A percentile compares a stretch with the other conserved stretches of the same genome.
Conservation (phyloP, 306 rosid genomes). For the Begonia loranthoides region DNA sequence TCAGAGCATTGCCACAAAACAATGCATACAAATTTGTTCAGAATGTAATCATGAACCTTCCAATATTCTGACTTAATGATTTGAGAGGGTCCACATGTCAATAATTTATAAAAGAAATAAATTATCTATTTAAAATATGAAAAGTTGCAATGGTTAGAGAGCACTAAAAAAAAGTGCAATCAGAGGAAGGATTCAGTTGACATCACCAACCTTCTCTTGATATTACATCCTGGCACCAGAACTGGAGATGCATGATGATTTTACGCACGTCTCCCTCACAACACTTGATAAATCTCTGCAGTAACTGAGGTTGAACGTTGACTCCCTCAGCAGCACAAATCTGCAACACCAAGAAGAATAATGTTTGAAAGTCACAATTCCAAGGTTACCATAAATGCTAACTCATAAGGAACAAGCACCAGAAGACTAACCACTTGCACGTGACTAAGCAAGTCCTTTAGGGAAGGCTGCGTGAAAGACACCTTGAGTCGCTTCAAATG, state of each 20-base stretch:
- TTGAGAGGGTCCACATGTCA: no score
- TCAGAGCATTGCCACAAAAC: no score
- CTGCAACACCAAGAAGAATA: conserved; percentile 28
- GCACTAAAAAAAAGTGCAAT: no score
- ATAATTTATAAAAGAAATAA: no score
- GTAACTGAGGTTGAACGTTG: conserved; percentile 30
- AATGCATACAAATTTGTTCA: no score
- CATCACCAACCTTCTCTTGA: conserved; percentile 34
- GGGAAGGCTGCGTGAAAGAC: conserved; percentile 50
- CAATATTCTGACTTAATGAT: no score
- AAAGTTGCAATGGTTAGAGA: no score
- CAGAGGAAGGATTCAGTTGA: no score
- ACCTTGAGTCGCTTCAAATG: conserved; percentile 33
- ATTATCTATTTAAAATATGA: no score
- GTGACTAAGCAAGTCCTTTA: conserved; percentile 50
- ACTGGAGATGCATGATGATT: conserved; percentile 73
- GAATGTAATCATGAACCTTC: no score
- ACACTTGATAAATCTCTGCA: conserved; percentile 44
- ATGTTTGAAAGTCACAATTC: conserved; percentile 9
- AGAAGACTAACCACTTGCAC: conserved; percentile 43
- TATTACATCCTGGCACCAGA: conserved; percentile 69
- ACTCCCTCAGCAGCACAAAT: conserved; percentile 58
- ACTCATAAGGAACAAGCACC: conserved; percentile 1
- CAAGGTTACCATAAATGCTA: background rate
- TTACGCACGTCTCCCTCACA: conserved; percentile 70